These are phyloP conservation scores for Umbelopsis vinacea DNA, from an alignment of 192 early-diverging fungal genomes.

Conservation along the genomic window DNA sequence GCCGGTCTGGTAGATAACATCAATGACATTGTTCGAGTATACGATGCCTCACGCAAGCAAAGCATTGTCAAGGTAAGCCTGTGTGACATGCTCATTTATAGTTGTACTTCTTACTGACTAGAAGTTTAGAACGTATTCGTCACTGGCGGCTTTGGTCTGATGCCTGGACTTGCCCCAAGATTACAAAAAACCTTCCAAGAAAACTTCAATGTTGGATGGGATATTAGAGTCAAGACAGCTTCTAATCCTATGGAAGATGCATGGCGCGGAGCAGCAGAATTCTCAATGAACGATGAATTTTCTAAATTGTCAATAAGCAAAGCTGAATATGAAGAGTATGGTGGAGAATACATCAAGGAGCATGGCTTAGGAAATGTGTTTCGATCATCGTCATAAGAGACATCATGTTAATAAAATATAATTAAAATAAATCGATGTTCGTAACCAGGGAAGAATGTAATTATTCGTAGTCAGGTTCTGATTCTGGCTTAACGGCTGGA, in stretches of 20 bases:
- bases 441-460: background rate
- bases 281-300: slow-evolving; percentile 52
- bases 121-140: slow-evolving; percentile 65
- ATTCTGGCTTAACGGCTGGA: slow-evolving; percentile 47
- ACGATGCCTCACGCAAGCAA: slow-evolving; percentile 46
- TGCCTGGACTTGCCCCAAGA: slow-evolving; percentile 68
- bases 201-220: slow-evolving; percentile 64
- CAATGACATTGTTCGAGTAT: slow-evolving; percentile 64
- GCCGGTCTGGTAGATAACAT: slow-evolving; percentile 85
- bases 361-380: slow-evolving; percentile 78
- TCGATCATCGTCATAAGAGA: background rate
- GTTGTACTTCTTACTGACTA: background rate
- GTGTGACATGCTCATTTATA: background rate
- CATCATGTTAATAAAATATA: slow-evolving; percentile 7
- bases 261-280: slow-evolving; percentile 85
- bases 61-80: slow-evolving; percentile 57
- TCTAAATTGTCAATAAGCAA: slow-evolving; percentile 59
- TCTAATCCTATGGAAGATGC: slow-evolving; percentile 76
- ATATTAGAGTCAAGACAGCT: slow-evolving; percentile 61
- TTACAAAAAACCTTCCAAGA: slow-evolving; percentile 64
- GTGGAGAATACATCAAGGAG: slow-evolving; percentile 86
- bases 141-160: slow-evolving; percentile 76
- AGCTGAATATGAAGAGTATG: slow-evolving; percentile 82
- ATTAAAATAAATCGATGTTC: background rate
- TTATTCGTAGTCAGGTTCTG: slow-evolving; percentile 24